Conservation (phyloP, 139 green algal species). For the Dunaliella sp. region DNA sequence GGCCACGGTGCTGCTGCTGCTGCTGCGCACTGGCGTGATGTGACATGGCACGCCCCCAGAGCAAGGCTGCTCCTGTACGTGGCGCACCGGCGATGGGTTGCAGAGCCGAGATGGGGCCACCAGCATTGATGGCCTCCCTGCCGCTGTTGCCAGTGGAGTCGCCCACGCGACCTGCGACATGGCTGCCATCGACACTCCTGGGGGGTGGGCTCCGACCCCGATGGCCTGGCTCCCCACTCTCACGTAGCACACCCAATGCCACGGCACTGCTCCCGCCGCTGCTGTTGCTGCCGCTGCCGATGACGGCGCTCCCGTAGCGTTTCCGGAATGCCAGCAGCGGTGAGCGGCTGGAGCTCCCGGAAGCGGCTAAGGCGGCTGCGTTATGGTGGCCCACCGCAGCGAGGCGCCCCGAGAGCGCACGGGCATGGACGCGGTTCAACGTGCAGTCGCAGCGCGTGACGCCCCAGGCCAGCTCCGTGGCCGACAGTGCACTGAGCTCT, state of each 20-base stretch:
- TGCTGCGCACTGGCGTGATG: background rate
- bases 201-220: background rate
- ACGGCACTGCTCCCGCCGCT: background rate
- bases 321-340: no score
- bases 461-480: background rate
- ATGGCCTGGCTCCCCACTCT: background rate
- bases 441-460: background rate
- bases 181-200: background rate
- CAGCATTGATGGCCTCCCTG: background rate
- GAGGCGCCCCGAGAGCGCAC: background rate
- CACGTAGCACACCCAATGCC: background rate
- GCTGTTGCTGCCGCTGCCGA: background rate
- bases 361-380: background rate
- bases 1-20: background rate
- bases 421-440: background rate
- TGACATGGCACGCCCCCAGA: no score
- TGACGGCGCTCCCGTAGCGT: background rate
- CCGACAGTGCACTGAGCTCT: background rate
- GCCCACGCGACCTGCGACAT: background rate
- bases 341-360: no score
- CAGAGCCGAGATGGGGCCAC: background rate
- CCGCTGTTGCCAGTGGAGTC: background rate
- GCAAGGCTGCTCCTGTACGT: background rate
- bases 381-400: background rate
- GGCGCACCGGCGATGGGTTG: background rate